A percentile compares a stretch with the other conserved stretches of the same genome.
These are phyloP conservation scores for Lophiostoma macrostomum DNA, from an alignment of 495 filamentous ascomycete species.

Conservation along the genomic window DNA sequence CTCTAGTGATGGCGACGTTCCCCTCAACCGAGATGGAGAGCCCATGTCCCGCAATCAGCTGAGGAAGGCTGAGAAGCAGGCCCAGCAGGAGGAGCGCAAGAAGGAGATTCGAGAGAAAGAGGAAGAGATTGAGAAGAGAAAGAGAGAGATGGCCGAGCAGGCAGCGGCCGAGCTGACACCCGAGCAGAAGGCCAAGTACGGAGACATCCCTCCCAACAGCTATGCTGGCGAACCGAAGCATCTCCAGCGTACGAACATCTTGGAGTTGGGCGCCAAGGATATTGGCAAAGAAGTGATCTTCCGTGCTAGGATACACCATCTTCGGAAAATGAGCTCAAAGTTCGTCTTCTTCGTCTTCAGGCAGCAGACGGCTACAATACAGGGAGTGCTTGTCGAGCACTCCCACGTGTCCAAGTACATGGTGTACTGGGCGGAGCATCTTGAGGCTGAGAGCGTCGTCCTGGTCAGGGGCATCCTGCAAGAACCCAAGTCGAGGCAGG, in stretches of 20 bases:
- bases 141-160: constrained; percentile 38
- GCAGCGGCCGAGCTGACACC: constrained; percentile 39
- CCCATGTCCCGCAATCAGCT: constrained; percentile 42
- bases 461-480: constrained; percentile 47
- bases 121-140: constrained; percentile 33
- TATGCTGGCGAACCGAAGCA: constrained; percentile 42
- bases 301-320: constrained; percentile 81
- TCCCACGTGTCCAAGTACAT: constrained; percentile 56
- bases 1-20: constrained; percentile 28
- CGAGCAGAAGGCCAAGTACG: constrained; percentile 39
- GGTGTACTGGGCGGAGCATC: constrained; percentile 66
- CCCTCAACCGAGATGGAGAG: constrained; percentile 43
- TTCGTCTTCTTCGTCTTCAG: constrained; percentile 88
- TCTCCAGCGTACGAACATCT: constrained; percentile 42
- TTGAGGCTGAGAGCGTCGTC: constrained; percentile 66
- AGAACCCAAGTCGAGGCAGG: constrained; percentile 50
- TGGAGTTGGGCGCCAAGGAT: constrained; percentile 37
- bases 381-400: constrained; percentile 67
- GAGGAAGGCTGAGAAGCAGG: constrained; percentile 41
- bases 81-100: constrained; percentile 34
- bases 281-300: constrained; percentile 75
- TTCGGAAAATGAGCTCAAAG: constrained; percentile 83
- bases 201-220: constrained; percentile 40
- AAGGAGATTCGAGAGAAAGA: constrained; percentile 36
- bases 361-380: constrained; percentile 76